Evolutionary conservation across 1,139 yeast genomes (phyloP).

Genomic region (Hyphopichia burtonii): DNA sequence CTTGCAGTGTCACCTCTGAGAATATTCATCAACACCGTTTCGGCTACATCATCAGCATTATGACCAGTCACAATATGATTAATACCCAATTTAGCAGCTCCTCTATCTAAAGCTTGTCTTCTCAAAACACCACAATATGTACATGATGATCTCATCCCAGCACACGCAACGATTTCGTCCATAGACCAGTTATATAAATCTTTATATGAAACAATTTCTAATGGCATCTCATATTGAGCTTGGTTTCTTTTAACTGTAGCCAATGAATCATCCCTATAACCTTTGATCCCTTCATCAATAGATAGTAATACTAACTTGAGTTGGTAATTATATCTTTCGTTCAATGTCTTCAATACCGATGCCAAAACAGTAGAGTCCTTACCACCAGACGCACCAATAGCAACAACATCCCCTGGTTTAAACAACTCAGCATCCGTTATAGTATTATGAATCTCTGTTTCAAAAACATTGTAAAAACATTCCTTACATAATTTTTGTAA

Average conservation of each 20-base stretch:
- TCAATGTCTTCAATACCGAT: conserved; percentile 77
- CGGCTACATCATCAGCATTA: conserved; percentile 99
- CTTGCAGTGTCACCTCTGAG: conserved; percentile 96
- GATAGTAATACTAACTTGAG: conserved; percentile 77
- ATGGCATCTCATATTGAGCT: conserved; percentile 80
- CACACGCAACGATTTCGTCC: conserved; percentile 96
- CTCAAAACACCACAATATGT: conserved; percentile 98
- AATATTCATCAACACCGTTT: conserved; percentile 92
- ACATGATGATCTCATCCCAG: conserved; percentile 92
- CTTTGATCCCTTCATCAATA: conserved; percentile 95
- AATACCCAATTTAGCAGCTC: conserved; percentile 86
- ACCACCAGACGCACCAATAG: conserved; percentile 98
- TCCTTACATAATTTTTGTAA: conserved; percentile 87
- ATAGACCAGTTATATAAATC: conserved; percentile 95
- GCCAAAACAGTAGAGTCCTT: conserved; percentile 97
- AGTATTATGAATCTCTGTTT: conserved; percentile 93
- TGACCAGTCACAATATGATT: conserved; percentile 96
- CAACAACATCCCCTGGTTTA: conserved; percentile 78
- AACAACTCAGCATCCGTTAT: conserved; percentile 71
- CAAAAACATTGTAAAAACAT: conserved; percentile 89
- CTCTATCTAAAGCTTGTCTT: conserved; percentile 94
- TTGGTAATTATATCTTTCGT: conserved; percentile 87
- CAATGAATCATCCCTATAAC: conserved; percentile 94
- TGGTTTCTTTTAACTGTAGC: conserved; percentile 96
- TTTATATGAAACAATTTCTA: conserved; percentile 85